Conservation (phyloP, 1,139 yeast species). For the Hansenula sp. region DNA sequence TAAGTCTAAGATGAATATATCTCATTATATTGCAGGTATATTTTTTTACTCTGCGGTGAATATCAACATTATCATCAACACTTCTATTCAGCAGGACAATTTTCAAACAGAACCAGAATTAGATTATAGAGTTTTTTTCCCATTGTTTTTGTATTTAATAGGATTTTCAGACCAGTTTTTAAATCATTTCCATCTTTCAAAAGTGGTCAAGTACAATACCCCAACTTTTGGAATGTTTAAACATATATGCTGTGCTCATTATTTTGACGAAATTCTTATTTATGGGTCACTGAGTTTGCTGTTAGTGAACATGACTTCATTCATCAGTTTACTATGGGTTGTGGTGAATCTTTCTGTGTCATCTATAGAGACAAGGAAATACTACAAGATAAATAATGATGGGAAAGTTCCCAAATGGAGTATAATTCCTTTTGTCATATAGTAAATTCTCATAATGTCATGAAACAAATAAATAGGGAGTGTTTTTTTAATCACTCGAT, state of each 20-base stretch:
- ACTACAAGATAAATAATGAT: conserved; percentile 35
- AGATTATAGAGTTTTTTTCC: conserved; percentile 7
- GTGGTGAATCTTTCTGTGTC: conserved; percentile 55
- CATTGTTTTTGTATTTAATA: conserved; percentile 16
- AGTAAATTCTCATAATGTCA: conserved; percentile 1
- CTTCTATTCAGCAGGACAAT: conserved; percentile 19
- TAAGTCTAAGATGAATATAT: conserved; percentile 59
- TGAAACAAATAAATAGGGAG: neutral
- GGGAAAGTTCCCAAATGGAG: conserved; percentile 26
- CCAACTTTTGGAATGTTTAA: conserved; percentile 55
- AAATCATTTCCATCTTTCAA: conserved; percentile 58
- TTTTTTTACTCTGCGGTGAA: conserved; percentile 51
- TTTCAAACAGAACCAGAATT: conserved; percentile 10
- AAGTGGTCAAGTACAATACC: conserved; percentile 58
- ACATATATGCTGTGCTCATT: conserved; percentile 69
- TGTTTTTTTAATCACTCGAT: neutral
- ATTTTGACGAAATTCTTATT: conserved; percentile 66
- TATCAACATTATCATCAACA: conserved; percentile 27
- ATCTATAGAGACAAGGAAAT: conserved; percentile 53
- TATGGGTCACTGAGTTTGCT: conserved; percentile 40
- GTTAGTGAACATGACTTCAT: conserved; percentile 18
- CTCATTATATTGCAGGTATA: conserved; percentile 75
- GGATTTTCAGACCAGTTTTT: conserved; percentile 53
- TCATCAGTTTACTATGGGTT: conserved; percentile 49
- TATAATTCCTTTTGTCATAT: conserved; percentile 37